These are phyloP conservation scores for Fragaria nilgerrensis DNA, from an alignment of 306 rosid species.

Conservation along the genomic window DNA sequence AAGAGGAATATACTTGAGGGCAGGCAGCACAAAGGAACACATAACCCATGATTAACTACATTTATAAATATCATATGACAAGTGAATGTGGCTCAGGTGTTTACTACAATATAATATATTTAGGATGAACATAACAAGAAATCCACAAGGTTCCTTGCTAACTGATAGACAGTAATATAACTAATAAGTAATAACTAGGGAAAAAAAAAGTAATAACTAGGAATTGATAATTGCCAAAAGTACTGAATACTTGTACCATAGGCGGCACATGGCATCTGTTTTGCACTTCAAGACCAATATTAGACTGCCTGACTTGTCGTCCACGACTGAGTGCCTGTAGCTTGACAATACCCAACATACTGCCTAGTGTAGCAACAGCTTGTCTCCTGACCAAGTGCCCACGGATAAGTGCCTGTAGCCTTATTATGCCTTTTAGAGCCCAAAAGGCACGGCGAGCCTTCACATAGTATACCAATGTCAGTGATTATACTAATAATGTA, in stretches of 20 bases:
- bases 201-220: neutral
- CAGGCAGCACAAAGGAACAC: neutral
- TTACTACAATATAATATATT: neutral
- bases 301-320: constrained; percentile 59
- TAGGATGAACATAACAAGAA: neutral
- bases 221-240: neutral
- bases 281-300: constrained; percentile 62
- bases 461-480: constrained; percentile 35
- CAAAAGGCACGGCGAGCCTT: constrained; percentile 98
- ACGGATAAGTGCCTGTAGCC: constrained; percentile 99
- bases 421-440: constrained; percentile 97
- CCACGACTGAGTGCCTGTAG: constrained; percentile 85
- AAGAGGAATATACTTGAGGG: constrained; percentile 20
- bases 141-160: neutral
- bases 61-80: neutral
- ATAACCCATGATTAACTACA: neutral
- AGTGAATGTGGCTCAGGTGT: neutral
- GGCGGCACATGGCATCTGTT: constrained; percentile 40
- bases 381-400: constrained; percentile 99
- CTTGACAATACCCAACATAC: constrained; percentile 84
- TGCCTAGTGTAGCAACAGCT: constrained; percentile 82
- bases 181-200: neutral
- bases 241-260: constrained; percentile 41
- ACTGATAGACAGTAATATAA: neutral
- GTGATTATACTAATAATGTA: constrained; percentile 24